These are phyloP conservation scores for Xylariaceae sp. DNA, from an alignment of 2,329 filamentous ascomycete genomes.

Conservation along the genomic window DNA sequence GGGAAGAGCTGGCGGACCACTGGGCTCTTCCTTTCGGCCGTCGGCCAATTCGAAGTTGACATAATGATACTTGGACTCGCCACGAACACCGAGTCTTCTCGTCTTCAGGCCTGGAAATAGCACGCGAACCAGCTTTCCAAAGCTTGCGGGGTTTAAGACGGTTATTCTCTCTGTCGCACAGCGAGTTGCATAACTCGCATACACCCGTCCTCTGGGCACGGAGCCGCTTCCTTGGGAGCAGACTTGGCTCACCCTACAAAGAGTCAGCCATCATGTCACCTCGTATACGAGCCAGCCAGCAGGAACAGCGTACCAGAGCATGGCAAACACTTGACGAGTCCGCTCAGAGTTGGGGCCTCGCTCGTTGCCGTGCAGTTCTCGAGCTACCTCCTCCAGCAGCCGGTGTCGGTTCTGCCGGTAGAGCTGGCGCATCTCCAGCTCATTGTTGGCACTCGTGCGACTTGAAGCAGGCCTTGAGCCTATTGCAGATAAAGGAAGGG, in stretches of 20 bases:
- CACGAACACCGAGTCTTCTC: conserved; percentile 80
- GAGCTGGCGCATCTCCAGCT: conserved; percentile 71
- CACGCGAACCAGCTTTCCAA: conserved; percentile 93
- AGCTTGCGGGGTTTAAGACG: conserved; percentile 91
- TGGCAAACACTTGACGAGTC: conserved; percentile 78
- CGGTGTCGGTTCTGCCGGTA: conserved; percentile 63
- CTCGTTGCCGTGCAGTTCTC: conserved; percentile 71
- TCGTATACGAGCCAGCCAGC: not conserved
- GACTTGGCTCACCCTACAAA: conserved; percentile 60
- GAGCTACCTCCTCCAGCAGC: conserved; percentile 62
- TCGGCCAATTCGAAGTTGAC: conserved; percentile 57
- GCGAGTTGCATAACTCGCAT: conserved; percentile 87
- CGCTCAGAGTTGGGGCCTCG: conserved; percentile 75
- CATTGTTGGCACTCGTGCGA: conserved; percentile 69
- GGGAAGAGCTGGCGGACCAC: conserved; percentile 38
- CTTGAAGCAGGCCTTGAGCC: conserved; percentile 50
- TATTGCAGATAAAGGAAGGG: conserved; percentile 34
- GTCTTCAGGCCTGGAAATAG: conserved; percentile 95
- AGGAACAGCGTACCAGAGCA: conserved; percentile 65
- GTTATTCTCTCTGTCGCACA: conserved; percentile 92
- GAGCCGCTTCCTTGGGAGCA: conserved; percentile 73
- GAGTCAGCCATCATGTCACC: conserved; percentile 16
- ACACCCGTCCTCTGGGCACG: conserved; percentile 86
- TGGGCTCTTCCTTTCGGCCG: conserved; percentile 45
- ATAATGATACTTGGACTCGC: conserved; percentile 98